Evolutionary conservation across 2,329 filamentous ascomycete genomes (phyloP).

Genomic region (Colletotrichum eleusines): DNA sequence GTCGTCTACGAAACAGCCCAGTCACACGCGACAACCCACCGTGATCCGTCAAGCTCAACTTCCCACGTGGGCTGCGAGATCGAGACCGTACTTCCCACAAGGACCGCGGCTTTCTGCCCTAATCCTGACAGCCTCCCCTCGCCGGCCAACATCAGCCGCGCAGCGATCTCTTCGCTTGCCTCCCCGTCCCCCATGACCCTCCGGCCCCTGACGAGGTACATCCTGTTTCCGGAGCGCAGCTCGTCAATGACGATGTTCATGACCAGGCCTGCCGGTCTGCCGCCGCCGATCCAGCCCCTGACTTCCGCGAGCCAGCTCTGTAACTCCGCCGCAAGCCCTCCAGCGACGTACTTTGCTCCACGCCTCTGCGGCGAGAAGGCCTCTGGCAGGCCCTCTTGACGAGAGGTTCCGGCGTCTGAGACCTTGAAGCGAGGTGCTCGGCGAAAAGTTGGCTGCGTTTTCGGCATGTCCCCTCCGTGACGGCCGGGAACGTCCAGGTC

Average conservation of each 20-base stretch:
- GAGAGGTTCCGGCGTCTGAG: constrained; percentile 44
- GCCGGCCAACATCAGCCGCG: constrained; percentile 53
- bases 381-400: constrained; percentile 45
- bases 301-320: constrained; percentile 58
- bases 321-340: constrained; percentile 55
- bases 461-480: constrained; percentile 6
- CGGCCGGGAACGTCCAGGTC: constrained; percentile 8
- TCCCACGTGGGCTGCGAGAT: constrained; percentile 56
- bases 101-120: constrained; percentile 47
- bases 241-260: constrained; percentile 49
- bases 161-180: constrained; percentile 13
- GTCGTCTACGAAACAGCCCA: constrained; percentile 45
- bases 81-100: constrained; percentile 49
- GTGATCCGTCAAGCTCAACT: constrained; percentile 48
- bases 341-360: constrained; percentile 51
- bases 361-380: constrained; percentile 53
- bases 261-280: constrained; percentile 34
- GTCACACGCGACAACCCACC: constrained; percentile 56
- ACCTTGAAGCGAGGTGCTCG: constrained; percentile 56
- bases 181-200: constrained; percentile 35
- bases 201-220: constrained; percentile 50
- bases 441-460: constrained; percentile 54
- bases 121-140: constrained; percentile 54
- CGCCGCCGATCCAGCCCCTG: constrained; percentile 49
- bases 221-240: constrained; percentile 49